phyloP scores from a whole-genome alignment of 1,139 yeast species.

The Scheffersomyces insectosa region DNA sequence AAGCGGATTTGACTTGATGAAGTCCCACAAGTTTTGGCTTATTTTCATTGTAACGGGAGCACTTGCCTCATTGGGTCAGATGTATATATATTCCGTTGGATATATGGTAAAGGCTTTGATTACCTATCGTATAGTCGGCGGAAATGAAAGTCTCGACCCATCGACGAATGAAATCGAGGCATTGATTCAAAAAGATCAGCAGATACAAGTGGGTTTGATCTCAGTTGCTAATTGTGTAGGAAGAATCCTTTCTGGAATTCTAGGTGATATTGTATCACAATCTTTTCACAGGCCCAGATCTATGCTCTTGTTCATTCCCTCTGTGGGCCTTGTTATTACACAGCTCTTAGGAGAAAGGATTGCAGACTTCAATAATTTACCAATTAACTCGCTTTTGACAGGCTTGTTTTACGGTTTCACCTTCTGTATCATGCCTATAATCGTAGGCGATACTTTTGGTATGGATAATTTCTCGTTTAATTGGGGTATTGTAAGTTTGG shows the following conservation, averaged over 20 bases:
- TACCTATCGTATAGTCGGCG: slow-evolving; percentile 18
- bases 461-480: slow-evolving; percentile 53
- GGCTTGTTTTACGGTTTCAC: slow-evolving; percentile 62
- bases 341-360: slow-evolving; percentile 43
- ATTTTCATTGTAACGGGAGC: slow-evolving; percentile 47
- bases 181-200: slow-evolving; percentile 50
- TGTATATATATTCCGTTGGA: slow-evolving; percentile 65
- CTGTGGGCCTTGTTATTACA: slow-evolving; percentile 38
- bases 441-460: slow-evolving; percentile 61
- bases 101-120: slow-evolving; percentile 57
- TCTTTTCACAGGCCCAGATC: slow-evolving; percentile 44
- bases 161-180: slow-evolving; percentile 22
- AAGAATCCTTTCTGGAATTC: slow-evolving; percentile 50
- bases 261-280: slow-evolving; percentile 52
- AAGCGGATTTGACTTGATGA: slow-evolving; percentile 27
- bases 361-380: slow-evolving; percentile 28
- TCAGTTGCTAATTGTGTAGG: slow-evolving; percentile 59
- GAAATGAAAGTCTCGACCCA: slow-evolving; percentile 7
- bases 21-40: slow-evolving; percentile 48
- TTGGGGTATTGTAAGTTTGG: slow-evolving; percentile 58
- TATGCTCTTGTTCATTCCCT: slow-evolving; percentile 49
- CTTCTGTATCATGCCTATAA: slow-evolving; percentile 57
- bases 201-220: slow-evolving; percentile 55
- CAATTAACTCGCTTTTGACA: slow-evolving; percentile 41
- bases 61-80: slow-evolving; percentile 59